A percentile compares a stretch with the other conserved stretches of the same genome.
phyloP scores from a whole-genome alignment of 1,284 basidiomycete genomes.

The Malassezia sympodialis region DNA sequence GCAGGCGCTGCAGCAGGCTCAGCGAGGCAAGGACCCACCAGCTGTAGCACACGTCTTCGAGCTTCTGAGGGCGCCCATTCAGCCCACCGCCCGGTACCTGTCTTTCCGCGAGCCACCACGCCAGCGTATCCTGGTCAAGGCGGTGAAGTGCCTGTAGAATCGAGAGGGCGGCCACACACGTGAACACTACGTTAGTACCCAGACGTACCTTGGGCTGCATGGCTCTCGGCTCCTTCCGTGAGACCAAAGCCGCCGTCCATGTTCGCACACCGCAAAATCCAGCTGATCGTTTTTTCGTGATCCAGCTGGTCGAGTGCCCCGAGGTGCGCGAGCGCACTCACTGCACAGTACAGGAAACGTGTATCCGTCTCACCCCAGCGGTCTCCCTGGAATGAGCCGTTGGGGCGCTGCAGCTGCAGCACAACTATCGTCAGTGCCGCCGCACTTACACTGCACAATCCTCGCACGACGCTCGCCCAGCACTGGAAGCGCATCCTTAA shows the following conservation, averaged over 20 bases:
- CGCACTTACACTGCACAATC: conserved; percentile 62
- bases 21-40: conserved; percentile 90
- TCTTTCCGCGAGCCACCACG: conserved; percentile 85
- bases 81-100: conserved; percentile 86
- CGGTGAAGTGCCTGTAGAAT: conserved; percentile 69
- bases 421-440: conserved; percentile 50
- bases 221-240: conserved; percentile 74
- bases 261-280: conserved; percentile 71
- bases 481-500: conserved; percentile 67
- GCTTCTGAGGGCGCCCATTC: conserved; percentile 89
- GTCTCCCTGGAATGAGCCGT: conserved; percentile 83
- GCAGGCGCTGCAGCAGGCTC: conserved; percentile 69
- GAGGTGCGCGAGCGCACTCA: conserved; percentile 71
- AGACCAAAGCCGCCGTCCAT: conserved; percentile 92
- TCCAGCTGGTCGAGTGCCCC: conserved; percentile 53
- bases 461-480: conserved; percentile 52
- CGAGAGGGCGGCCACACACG: conserved; percentile 74
- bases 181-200: conserved; percentile 59
- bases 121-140: conserved; percentile 53
- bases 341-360: conserved; percentile 77
- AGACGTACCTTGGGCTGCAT: conserved; percentile 71
- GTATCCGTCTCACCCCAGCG: conserved; percentile 81
- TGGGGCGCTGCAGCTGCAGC: conserved; percentile 58
- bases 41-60: conserved; percentile 97
- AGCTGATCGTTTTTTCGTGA: conserved; percentile 57